These are phyloP conservation scores for Daldinia childiae DNA, from an alignment of 495 filamentous ascomycete species.

Conservation along the genomic window DNA sequence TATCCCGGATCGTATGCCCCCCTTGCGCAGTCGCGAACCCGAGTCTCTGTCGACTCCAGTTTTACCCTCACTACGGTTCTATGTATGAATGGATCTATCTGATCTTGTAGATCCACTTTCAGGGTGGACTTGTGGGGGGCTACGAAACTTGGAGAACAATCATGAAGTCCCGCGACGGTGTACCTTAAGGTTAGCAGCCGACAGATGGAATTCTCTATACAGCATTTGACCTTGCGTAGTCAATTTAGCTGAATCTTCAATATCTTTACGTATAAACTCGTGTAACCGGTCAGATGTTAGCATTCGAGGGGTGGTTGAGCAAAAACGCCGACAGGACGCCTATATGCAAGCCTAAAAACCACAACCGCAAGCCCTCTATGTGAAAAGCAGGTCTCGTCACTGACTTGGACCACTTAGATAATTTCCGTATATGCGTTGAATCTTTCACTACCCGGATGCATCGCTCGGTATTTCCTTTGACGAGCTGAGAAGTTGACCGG, in stretches of 20 bases:
- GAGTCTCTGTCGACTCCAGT: slow-evolving; percentile 29
- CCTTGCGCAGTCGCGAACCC: slow-evolving; percentile 36
- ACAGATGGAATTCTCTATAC: slow-evolving; percentile 6
- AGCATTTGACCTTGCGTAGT: slow-evolving; percentile 17
- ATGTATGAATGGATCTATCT: slow-evolving; percentile 23
- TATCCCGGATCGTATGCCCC: not conserved
- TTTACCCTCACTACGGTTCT: slow-evolving; percentile 29
- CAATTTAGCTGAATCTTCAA: slow-evolving; percentile 29
- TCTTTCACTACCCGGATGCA: slow-evolving; percentile 18
- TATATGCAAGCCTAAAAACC: slow-evolving; percentile 33
- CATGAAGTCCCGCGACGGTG: slow-evolving; percentile 18
- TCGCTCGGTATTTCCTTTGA: not conserved
- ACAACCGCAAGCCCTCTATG: slow-evolving; percentile 24
- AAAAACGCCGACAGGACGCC: slow-evolving; percentile 28
- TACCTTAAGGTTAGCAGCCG: slow-evolving; percentile 14
- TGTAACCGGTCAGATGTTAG: slow-evolving; percentile 15
- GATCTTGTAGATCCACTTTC: slow-evolving; percentile 32
- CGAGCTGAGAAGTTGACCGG: not conserved
- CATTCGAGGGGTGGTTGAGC: slow-evolving; percentile 14
- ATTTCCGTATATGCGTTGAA: slow-evolving; percentile 6
- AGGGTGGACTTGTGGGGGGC: slow-evolving; percentile 14
- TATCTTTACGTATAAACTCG: slow-evolving; percentile 31
- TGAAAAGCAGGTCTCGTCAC: slow-evolving; percentile 20
- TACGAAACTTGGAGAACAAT: slow-evolving; percentile 22
- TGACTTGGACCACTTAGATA: slow-evolving; percentile 8